Conservation (phyloP, 2,329 filamentous ascomycete genomes). For the Venturiaceae sp. region DNA sequence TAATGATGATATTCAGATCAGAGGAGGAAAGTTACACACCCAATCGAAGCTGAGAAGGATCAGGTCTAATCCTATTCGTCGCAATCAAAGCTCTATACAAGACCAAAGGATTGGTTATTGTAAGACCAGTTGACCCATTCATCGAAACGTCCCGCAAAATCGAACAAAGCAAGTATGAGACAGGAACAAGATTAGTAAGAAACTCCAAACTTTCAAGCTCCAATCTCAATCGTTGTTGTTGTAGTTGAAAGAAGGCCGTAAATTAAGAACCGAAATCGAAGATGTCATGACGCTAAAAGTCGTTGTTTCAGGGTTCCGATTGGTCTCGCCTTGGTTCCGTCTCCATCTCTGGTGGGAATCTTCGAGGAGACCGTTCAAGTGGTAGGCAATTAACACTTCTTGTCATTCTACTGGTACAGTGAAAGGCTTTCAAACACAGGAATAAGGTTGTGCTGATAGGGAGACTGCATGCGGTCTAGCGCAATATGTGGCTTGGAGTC, state of each 20-base stretch:
- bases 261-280: background rate
- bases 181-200: no score
- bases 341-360: no score
- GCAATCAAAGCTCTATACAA: constrained; percentile 65
- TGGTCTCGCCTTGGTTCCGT: background rate
- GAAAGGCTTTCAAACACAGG: no score
- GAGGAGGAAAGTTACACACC: constrained; percentile 21
- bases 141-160: no score
- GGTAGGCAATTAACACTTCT: no score
- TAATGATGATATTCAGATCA: no score
- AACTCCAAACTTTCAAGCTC: no score
- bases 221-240: background rate
- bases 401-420: no score
- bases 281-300: background rate
- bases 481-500: background rate
- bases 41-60: constrained; percentile 62
- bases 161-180: no score
- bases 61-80: constrained; percentile 56
- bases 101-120: constrained; percentile 59
- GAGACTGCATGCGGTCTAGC: background rate
- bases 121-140: constrained; percentile 16
- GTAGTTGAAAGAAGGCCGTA: background rate
- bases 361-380: no score
- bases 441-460: no score
- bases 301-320: background rate